Base-by-base conservation (phyloP, 2,329 filamentous ascomycete genomes). In the Penicillium brevicompactum region DNA sequence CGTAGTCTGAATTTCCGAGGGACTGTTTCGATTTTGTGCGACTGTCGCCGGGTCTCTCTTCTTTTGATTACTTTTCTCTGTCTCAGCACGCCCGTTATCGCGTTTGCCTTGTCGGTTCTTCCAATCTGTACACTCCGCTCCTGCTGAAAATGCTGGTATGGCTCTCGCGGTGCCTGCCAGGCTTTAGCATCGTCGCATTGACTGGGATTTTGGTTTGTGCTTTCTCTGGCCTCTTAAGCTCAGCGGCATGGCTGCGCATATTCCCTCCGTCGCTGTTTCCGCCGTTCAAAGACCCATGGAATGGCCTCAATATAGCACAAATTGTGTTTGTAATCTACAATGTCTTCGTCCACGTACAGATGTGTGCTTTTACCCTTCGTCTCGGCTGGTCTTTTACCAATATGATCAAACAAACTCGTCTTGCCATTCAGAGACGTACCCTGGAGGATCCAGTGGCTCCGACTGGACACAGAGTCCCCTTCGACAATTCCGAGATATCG, bases 311-410 rank as follows among this genome's bases (percentile, higher is more conserved):
- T 16, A 8, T 63, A 2, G 62, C 67, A 1, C 70, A 71, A 54
- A 47, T 52, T 4, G 41, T 84, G 30, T 88, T 87, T 65, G 80
- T 85, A 47, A 85, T 84, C 65, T 90, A 89, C 72, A 85, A 82
- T 49, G 75, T 89, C 16, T 68, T 87, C 32, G 82, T 89, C 53
- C 87, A 90, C 69, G 54, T 85, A 51, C 76, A 88, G 51, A 85
- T 88, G 63, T 82, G 84, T 59, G 70, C 80, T 31, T 89, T 90
- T 62, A 21, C 66, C 78, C 74, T 30, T 75, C 80, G 49, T 77
- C 78, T 60, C 74, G 79, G 48, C 74, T 77, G 58, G 75, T 76
- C 63, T 79, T 80, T 43, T 75, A 80, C 44, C 74, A 78, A 32
- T 76, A 76, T 66, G 21, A 67, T 56, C n/a, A 57, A 45, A 11